Conservation (phyloP, 305 asterid genomes). For the Fraxinus velutina region DNA sequence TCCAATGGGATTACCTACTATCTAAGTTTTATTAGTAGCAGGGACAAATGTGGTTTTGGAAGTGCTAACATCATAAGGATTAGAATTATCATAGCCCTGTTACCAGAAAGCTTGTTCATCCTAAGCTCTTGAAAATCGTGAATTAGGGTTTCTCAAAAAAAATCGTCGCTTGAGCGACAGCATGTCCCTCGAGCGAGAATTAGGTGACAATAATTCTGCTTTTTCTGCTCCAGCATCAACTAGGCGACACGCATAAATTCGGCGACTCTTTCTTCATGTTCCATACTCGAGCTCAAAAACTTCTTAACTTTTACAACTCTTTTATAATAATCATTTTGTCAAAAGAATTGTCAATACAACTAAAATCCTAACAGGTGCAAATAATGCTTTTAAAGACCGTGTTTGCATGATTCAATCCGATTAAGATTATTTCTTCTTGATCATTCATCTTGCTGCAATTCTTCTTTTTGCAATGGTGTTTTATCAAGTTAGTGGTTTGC, state of each 20-base stretch:
- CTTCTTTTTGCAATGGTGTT: background rate
- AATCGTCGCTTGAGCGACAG: background rate
- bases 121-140: background rate
- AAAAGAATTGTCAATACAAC: background rate
- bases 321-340: background rate
- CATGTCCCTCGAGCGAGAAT: background rate
- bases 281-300: background rate
- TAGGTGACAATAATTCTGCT: background rate
- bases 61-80: background rate
- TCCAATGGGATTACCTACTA: background rate
- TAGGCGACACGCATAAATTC: background rate
- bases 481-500: background rate
- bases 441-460: background rate
- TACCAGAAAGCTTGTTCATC: background rate
- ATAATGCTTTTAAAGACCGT: background rate
- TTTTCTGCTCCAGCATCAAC: background rate
- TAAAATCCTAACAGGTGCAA: background rate
- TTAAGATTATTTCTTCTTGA: background rate
- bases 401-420: background rate
- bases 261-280: background rate
- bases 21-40: background rate
- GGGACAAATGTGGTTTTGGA: background rate
- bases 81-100: background rate
- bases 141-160: too few species aligned
- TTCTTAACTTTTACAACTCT: background rate